A percentile compares a stretch with the other conserved stretches of the same genome.
These are phyloP conservation scores for Didymella pinodella DNA, from an alignment of 2,329 filamentous ascomycete genomes.

Conservation along the genomic window DNA sequence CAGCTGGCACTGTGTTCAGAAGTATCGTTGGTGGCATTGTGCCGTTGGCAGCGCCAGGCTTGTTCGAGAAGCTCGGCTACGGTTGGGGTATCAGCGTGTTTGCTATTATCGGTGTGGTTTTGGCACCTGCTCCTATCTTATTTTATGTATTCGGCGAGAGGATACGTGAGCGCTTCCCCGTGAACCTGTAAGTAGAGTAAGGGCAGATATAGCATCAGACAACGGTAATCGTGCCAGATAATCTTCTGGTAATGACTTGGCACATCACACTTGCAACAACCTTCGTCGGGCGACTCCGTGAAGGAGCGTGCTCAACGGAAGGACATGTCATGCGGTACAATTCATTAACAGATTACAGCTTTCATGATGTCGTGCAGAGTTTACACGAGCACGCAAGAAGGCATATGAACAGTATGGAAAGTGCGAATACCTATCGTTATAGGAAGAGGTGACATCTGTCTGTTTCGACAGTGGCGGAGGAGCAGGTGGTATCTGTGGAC, in stretches of 20 bases:
- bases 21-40: slow-evolving; percentile 58
- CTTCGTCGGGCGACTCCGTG: background rate
- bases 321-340: background rate
- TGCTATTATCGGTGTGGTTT: slow-evolving; percentile 54
- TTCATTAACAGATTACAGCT: no score
- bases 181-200: slow-evolving; percentile 26
- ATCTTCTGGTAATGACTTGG: background rate
- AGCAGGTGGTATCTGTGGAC: no score
- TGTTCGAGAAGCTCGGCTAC: slow-evolving; percentile 57
- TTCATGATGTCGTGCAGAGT: no score
- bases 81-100: slow-evolving; percentile 62
- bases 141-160: slow-evolving; percentile 59
- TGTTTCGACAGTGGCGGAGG: no score
- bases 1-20: slow-evolving; percentile 59
- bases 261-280: background rate
- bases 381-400: no score
- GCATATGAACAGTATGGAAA: no score
- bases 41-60: slow-evolving; percentile 54
- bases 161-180: slow-evolving; percentile 55
- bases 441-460: no score
- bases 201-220: background rate
- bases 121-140: slow-evolving; percentile 59
- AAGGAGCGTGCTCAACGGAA: background rate
- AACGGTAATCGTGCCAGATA: background rate
- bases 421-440: no score